These are phyloP conservation scores for Aaosphaeria pasadenensis DNA, from an alignment of 2,329 filamentous ascomycete species.

Conservation along the genomic window DNA sequence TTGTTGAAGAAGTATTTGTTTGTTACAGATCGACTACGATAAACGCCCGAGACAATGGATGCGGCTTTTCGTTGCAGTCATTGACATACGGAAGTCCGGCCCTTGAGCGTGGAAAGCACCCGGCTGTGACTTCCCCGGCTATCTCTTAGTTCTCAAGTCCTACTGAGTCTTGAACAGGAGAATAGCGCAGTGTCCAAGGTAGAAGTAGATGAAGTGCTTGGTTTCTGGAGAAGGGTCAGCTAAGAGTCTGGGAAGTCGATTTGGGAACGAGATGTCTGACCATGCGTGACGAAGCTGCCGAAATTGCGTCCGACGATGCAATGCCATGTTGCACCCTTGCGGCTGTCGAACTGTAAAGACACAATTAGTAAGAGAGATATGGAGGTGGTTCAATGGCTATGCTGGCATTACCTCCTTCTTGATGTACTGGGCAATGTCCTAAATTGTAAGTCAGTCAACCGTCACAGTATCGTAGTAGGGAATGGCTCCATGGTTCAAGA, in stretches of 20 bases:
- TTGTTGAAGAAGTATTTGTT: too few species aligned
- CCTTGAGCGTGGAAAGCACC: not conserved
- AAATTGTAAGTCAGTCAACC: conserved; percentile 1
- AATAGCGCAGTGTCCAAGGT: conserved; percentile 97
- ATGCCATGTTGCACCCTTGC: conserved; percentile 98
- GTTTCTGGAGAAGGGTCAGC: conserved; percentile 64
- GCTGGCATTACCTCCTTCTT: conserved; percentile 72
- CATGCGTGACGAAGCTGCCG: conserved; percentile 97
- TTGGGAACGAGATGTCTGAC: conserved; percentile 49
- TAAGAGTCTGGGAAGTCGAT: conserved; percentile 2
- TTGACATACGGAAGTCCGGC: conserved; percentile 3
- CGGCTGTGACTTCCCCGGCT: too few species aligned
- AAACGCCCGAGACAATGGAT: too few species aligned
- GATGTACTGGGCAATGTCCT: conserved; percentile 96
- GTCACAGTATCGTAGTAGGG: too few species aligned
- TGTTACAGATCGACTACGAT: too few species aligned
- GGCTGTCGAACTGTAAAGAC: conserved; percentile 76
- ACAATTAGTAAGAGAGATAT: not conserved
- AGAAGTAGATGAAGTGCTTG: conserved; percentile 99
- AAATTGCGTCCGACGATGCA: conserved; percentile 99
- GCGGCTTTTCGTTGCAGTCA: not conserved
- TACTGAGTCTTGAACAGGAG: conserved; percentile 98
- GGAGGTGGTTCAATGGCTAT: not conserved
- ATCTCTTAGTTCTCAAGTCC: not conserved
- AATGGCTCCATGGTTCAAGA: not conserved